Base-by-base conservation (phyloP, 148 eudicot species). In the Diospyros lotus region DNA sequence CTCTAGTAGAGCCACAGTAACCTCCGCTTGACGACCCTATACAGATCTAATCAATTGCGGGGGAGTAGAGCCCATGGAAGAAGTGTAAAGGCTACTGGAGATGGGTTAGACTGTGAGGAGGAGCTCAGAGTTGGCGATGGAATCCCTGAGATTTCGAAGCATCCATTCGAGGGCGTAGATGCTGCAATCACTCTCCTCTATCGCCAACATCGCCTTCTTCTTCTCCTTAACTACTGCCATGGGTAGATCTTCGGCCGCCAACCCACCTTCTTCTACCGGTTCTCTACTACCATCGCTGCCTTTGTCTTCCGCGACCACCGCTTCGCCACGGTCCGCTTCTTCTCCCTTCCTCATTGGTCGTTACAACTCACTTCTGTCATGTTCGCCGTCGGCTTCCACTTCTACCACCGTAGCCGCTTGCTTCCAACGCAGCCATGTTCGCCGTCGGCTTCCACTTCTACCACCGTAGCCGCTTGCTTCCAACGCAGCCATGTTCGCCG, bases 171-270 rank as follows among this genome's bases (percentile, higher is more conserved):
- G 78, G 4, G 91, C 89, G 41, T 77, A 75, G 56, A 56, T 76
- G 50, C 91, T 89, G 67, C 69, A 73, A 38, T 86, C 91, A 42
- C 91, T 89, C 45, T 84, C 86, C 69, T 89, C 91, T 2, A 89
- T 77, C 6, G 89, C 93, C 43, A 89, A 77, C 86, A 89, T 84
- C 58, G 87, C 79, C 76, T 75, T 83, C 79, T 79, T 85, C 64
- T 76, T 85, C 79, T 75, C 79, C 66, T 65, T 68, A 68, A 43
- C 52, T 43, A 74, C 86, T 78, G 73, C 60, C 17, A 59, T 4
- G 14, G 7, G 54, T 38, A n/a, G n/a, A n/a, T n/a, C n/a, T n/a
- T n/a, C n/a, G n/a, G n/a, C 39, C 74, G 38, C 64, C 52, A 58
- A 54, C 63, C 56, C 62, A n/a, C n/a, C 14, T 71, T 56, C 38